Evolutionary conservation across 2,329 filamentous ascomycete genomes (phyloP), one percentile per base, ranked within the genome.

Genomic region (Beauveria asiatica): DNA sequence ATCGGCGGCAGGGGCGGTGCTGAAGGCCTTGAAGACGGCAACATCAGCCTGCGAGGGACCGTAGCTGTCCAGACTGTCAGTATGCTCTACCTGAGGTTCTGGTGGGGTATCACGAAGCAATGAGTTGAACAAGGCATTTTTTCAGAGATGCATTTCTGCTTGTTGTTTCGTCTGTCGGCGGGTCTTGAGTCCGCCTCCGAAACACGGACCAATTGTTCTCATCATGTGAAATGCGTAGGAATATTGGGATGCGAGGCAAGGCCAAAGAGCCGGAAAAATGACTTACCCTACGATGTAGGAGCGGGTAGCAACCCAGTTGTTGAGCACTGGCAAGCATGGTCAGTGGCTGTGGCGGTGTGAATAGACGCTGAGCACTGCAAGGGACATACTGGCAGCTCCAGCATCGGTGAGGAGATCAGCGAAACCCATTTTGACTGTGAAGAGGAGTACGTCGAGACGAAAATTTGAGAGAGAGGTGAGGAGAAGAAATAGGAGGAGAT

Each of bases 141-240:
- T 62, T 91, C 88, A 92, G 89, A 90, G 82, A 75, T 89, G 87
- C 88, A 87, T 83, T 80, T 80, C 70, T 86, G 80, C 85, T 87
- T 83, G 82, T 80, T 80, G 76, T 77, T 80, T 90, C 89, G 83
- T 90, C 90, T 88, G 83, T 74, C 79, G 77, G 85, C 86, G 88
- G 89, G 88, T 92, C 89, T 93, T 93, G 89, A 91, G 83, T 84
- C 88, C 86, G 86, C 87, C 74, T 93, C 88, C 84, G 90, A 86
- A 93, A 94, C 89, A 93, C 89, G 89, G 90, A 93, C 90, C 88
- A 92, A 92, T 86, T 81, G 81, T 82, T 88, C 82, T 92, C 89
- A 92, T 92, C 89, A 75, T 67, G 62, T 61, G 67, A 60, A 17
- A 39, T 53, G 39, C 41, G 19, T 54, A 57, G 9, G 21, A 4